Evolutionary conservation across 257 asterid species (phyloP).

Genomic region (Petrea volubilis): DNA sequence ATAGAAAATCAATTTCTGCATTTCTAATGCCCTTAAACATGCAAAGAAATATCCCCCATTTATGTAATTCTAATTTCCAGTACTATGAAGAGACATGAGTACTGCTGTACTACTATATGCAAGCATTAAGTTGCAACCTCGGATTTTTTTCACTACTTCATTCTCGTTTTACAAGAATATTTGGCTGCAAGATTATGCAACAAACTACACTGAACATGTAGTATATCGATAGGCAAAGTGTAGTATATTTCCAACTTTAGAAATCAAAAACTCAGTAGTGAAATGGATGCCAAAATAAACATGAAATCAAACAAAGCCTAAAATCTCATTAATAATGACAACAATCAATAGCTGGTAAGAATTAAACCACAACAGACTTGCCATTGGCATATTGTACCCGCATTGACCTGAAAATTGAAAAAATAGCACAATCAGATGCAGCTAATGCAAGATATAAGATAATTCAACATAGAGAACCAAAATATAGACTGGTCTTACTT

Average conservation of each 20-base stretch:
- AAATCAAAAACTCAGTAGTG: not conserved
- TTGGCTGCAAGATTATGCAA: not conserved
- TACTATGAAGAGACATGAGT: not conserved
- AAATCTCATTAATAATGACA: not conserved
- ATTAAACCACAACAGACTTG: conserved; percentile 21
- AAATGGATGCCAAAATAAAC: conserved; percentile 1
- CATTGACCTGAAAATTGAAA: conserved; percentile 73
- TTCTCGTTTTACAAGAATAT: not conserved
- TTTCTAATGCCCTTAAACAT: conserved; percentile 12
- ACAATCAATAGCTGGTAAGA: not conserved
- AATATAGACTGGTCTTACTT: not conserved
- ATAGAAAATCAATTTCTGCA: conserved; percentile 16
- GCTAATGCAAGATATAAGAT: conserved; percentile 15
- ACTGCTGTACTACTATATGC: not conserved
- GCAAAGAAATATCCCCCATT: not conserved
- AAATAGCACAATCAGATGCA: conserved; percentile 31
- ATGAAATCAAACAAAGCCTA: not conserved
- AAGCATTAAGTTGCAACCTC: not conserved
- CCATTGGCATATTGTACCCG: conserved; percentile 71
- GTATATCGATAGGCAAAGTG: not conserved
- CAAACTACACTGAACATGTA: conserved; percentile 12
- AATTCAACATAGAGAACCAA: conserved; percentile 22
- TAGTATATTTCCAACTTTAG: not conserved
- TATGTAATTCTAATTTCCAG: conserved; percentile 15
- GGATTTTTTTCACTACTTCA: conserved; percentile 2